Evolutionary conservation across 306 rosid species (phyloP).

Genomic region (Cicer pinnatifidum): DNA sequence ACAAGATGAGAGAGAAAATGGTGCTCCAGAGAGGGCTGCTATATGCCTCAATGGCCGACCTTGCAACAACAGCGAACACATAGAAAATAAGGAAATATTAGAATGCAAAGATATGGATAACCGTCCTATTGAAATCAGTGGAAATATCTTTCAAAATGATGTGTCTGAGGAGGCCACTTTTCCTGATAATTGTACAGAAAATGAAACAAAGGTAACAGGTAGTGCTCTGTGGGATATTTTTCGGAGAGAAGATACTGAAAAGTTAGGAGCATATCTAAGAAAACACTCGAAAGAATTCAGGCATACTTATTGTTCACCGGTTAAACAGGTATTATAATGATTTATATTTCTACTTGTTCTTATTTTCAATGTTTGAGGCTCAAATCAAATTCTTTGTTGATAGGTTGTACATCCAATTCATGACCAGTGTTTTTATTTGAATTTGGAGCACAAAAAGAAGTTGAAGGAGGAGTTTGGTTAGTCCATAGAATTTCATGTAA

Average conservation of each 20-base stretch:
- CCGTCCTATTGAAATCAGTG: constrained; percentile 40
- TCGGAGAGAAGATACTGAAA: constrained; percentile 72
- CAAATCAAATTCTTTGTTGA: constrained; percentile 31
- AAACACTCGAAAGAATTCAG: constrained; percentile 74
- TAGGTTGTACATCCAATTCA: constrained; percentile 86
- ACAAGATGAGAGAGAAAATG: constrained; percentile 66
- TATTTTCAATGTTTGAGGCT: constrained; percentile 25
- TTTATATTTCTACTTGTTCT: constrained; percentile 20
- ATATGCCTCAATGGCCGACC: constrained; percentile 20
- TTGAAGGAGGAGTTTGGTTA: constrained; percentile 78
- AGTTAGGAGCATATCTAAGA: constrained; percentile 68
- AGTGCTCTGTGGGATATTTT: constrained; percentile 88
- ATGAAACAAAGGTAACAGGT: constrained; percentile 49
- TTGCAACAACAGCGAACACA: constrained; percentile 20
- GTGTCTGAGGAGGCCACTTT: constrained; percentile 36
- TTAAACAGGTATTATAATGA: constrained; percentile 58
- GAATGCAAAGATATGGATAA: constrained; percentile 32
- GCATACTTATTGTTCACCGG: constrained; percentile 73
- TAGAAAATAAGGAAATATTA: constrained; percentile 35
- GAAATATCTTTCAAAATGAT: constrained; percentile 30
- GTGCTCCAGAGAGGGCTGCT: constrained; percentile 23
- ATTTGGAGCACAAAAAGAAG: constrained; percentile 69
- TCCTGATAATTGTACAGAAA: constrained; percentile 36
- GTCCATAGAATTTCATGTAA: constrained; percentile 38
- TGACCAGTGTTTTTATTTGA: constrained; percentile 78